These are phyloP conservation scores for Colletotrichum viniferum DNA, from an alignment of 2,329 filamentous ascomycete genomes.

Conservation along the genomic window DNA sequence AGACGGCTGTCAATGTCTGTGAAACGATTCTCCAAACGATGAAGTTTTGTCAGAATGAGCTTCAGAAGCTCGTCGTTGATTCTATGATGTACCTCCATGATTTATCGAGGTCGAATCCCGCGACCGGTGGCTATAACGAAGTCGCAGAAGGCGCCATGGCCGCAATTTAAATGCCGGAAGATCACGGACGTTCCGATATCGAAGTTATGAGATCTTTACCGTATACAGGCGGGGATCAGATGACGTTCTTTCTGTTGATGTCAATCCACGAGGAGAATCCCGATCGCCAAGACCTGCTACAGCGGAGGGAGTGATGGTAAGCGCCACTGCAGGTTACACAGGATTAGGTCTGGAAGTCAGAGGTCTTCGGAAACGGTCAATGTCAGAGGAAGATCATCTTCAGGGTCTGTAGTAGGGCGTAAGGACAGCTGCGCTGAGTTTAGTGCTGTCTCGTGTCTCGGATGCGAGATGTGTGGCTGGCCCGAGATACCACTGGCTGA, in stretches of 20 bases:
- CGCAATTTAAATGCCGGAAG: neutral
- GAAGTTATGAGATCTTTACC: neutral
- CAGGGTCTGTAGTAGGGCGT: neutral
- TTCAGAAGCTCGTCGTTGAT: conserved; percentile 10
- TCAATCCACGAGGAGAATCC: neutral
- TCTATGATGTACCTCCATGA: neutral
- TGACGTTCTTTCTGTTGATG: neutral
- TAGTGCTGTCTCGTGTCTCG: neutral
- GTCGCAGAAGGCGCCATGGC: neutral
- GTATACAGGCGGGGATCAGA: neutral
- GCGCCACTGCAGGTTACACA: neutral
- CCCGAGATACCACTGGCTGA: neutral
- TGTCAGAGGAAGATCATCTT: neutral
- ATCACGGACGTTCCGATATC: neutral
- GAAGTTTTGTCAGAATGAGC: conserved; percentile 4
- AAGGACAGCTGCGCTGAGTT: neutral
- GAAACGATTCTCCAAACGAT: conserved; percentile 2
- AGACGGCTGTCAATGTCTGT: neutral
- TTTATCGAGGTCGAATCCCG: neutral
- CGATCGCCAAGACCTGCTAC: neutral
- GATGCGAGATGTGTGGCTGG: neutral
- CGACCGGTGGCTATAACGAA: neutral
- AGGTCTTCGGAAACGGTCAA: neutral
- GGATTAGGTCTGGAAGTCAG: neutral
- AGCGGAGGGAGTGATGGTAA: neutral